A percentile compares a stretch with the other conserved stretches of the same genome.
phyloP scores from a whole-genome alignment of 176 grass and related monocot species.

The Ensete glaucum region DNA sequence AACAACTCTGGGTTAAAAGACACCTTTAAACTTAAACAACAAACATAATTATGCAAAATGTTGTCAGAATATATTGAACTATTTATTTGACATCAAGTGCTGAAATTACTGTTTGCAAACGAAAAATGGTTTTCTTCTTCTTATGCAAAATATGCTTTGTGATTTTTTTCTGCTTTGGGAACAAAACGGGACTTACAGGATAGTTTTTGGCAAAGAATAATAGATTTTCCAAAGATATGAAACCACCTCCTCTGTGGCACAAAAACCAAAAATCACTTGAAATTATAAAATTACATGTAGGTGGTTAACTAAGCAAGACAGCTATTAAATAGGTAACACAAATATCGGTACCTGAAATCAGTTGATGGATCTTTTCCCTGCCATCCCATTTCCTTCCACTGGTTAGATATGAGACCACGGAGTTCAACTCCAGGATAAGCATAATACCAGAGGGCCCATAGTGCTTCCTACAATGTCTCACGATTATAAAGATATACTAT shows the following conservation, averaged over 20 bases:
- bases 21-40: no score
- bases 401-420: conserved; percentile 63
- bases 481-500: not conserved
- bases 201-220: conserved; percentile 82
- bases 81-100: no score
- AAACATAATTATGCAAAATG: no score
- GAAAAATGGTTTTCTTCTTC: not conserved
- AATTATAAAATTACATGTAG: not conserved
- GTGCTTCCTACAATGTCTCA: conserved; percentile 48
- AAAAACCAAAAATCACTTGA: conserved; percentile 16
- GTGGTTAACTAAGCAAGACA: not conserved
- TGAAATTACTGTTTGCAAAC: not conserved
- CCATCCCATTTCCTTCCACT: conserved; percentile 99
- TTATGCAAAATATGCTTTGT: not conserved
- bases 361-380: conserved; percentile 98
- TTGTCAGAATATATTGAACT: no score
- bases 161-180: not conserved
- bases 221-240: conserved; percentile 96
- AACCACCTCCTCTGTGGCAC: conserved; percentile 80
- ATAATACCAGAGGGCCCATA: conserved; percentile 63
- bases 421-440: conserved; percentile 82
- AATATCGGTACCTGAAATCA: conserved; percentile 68
- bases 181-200: conserved; percentile 37
- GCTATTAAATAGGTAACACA: not conserved
- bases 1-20: no score